Evolutionary conservation across 164 flowering plant species (phyloP).

Genomic region (Liriodendron chinense): DNA sequence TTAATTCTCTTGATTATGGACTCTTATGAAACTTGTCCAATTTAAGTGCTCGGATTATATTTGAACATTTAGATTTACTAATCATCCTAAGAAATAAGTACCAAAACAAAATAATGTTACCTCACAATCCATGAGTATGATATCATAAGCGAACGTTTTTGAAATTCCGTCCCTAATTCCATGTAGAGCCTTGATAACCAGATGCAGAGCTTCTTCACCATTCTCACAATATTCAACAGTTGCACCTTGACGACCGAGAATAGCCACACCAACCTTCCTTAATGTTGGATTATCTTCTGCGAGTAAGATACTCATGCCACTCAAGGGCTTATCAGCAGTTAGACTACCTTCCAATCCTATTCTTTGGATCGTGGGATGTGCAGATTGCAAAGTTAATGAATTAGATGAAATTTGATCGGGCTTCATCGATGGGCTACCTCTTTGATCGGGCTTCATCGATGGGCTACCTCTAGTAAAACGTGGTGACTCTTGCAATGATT

Average conservation of each 20-base stretch:
- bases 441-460: neutral
- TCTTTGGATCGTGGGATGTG: too few species aligned
- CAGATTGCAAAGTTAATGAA: neutral
- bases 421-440: neutral
- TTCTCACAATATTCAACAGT: slow-evolving; percentile 32
- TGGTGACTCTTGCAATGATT: neutral
- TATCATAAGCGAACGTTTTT: slow-evolving; percentile 37
- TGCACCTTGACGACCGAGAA: slow-evolving; percentile 42
- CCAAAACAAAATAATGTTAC: slow-evolving; percentile 24
- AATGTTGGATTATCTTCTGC: slow-evolving; percentile 45
- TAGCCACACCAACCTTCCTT: slow-evolving; percentile 17
- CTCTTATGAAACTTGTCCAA: too few species aligned
- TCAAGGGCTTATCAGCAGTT: slow-evolving; percentile 21
- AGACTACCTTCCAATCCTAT: neutral
- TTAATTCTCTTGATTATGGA: too few species aligned
- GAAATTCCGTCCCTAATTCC: slow-evolving; percentile 11
- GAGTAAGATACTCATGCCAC: slow-evolving; percentile 55
- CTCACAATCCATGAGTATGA: slow-evolving; percentile 67
- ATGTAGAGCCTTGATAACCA: slow-evolving; percentile 25
- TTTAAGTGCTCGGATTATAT: too few species aligned
- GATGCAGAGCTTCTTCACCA: slow-evolving; percentile 48
- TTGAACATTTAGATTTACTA: too few species aligned
- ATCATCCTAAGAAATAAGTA: too few species aligned
- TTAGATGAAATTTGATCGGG: neutral
- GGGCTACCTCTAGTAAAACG: neutral